Base-by-base conservation (phyloP, 108 stramenopile genomes). In the Licmophora abbreviata region DNA sequence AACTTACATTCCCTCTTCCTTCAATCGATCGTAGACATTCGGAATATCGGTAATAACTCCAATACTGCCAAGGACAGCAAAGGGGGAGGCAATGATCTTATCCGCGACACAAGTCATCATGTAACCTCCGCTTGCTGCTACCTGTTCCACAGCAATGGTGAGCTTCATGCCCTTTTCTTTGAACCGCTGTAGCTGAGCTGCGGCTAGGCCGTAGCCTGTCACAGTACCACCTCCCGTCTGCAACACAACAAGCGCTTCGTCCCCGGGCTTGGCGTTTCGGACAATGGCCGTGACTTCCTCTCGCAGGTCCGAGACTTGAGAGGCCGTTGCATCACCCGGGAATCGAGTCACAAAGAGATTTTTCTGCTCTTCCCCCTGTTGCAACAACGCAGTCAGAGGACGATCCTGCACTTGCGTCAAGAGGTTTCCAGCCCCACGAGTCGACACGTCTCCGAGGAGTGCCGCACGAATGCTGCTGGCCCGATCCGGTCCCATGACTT, bases 61-160 rank as follows among this genome's bases (percentile, higher is more conserved):
- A 64, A 95, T 93, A 36, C 63, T 67, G 45, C 94, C 94, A 20
- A 95, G 44, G 0, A 92, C 83, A 0, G 87, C 88, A 65, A 87
- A 89, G 5, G 89, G 89, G 21, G 72, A 74, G 0, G 85, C 85
- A 0, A 91, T 73, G 51, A 91, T 86, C 5, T 63, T 46, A 65
- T 91, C 85, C 20, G 89, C 89, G 1, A 83, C 81, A 56, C 83
- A 86, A 37, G 68, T 68, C 89, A 91, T 91, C 80, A 91, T 81
- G 48, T 80, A 75, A 37, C 74, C 88, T 34, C 88, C 88, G 10
- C 67, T 71, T 2, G 96, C 96, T 0, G 94, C 96, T 0, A 97
- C 93, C 61, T 95, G 86, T 49, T 97, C 96, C 0, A 97, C 93
- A 31, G 88, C 88, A 37, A 97, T 73, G 23, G 94, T 95, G 10